These are phyloP conservation scores for Strobilomyces confusus DNA, from an alignment of 768 basidiomycete genomes.

Conservation along the genomic window DNA sequence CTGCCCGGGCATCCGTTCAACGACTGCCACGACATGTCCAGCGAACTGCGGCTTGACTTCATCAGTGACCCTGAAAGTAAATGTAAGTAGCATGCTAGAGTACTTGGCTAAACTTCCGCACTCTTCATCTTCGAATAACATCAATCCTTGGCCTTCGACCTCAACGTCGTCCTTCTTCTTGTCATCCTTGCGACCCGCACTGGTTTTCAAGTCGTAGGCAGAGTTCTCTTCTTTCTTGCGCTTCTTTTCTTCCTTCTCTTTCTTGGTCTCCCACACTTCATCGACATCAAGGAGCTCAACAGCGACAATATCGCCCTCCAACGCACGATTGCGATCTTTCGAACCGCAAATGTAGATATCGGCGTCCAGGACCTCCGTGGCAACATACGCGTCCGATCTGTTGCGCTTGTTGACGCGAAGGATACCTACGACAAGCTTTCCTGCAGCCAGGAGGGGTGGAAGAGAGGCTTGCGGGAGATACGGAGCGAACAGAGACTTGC, in stretches of 20 bases:
- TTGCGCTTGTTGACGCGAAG: constrained; percentile 98
- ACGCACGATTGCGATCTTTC: constrained; percentile 95
- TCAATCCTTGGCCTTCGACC: constrained; percentile 96
- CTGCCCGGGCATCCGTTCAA: constrained; percentile 98
- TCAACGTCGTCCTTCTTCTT: constrained; percentile 99
- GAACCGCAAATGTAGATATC: constrained; percentile 99
- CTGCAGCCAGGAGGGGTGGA: constrained; percentile 92
- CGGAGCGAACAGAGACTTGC: constrained; percentile 97
- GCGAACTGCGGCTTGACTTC: constrained; percentile 98
- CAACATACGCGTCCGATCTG: constrained; percentile 96
- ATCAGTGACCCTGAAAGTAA: constrained; percentile 74
- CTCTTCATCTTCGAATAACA: constrained; percentile 98
- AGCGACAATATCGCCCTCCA: constrained; percentile 98
- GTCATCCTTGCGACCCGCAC: constrained; percentile 82
- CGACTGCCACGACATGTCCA: constrained; percentile 99
- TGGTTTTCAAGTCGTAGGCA: constrained; percentile 81
- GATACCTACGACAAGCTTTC: constrained; percentile 96
- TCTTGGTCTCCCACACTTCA: constrained; percentile 98
- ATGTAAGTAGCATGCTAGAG: constrained; percentile 6
- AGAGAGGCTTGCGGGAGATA: constrained; percentile 97
- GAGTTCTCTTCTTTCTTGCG: constrained; percentile 99
- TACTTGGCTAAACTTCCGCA: constrained; percentile 33
- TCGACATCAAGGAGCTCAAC: constrained; percentile 97
- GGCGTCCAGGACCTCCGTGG: constrained; percentile 95
- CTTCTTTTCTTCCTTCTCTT: constrained; percentile 99